Base-by-base conservation (phyloP, 768 basidiomycete species). In the Leucosporidium scottii region DNA sequence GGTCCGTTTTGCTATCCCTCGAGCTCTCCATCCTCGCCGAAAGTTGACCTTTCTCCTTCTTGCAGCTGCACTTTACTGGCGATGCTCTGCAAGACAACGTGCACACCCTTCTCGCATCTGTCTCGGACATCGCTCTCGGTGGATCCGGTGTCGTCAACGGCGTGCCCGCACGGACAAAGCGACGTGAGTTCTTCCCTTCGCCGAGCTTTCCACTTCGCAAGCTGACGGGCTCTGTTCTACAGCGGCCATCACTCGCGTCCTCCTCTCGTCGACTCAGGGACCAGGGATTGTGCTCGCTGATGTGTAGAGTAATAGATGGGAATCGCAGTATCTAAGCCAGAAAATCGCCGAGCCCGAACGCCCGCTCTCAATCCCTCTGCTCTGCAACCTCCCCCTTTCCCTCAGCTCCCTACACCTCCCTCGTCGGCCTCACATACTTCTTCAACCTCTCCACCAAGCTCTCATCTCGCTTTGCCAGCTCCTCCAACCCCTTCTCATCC, bases 281-380 rank as follows among this genome's bases (percentile, higher is more conserved):
- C 93, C 92, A n/a, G 88, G 89, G 21, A 93, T 96, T 77, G 87
- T 85, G 74, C 84, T 96, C 78, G 84, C 85, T 64, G 92, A 93
- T 81, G 74, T 77, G 23, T 73, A 67, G 81, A 23, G 7, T 12
- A 15, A 9, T 53, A 53, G 51, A 23, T 53, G 13, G 21, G 2
- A 44, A 44, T 44, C 39, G 15, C 10, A 44, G 13, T 44, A 44
- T 44, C 34, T 15, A 44, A 44, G 39, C 39, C 13, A 44, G 15
- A 44, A 6, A 2, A 44, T 44, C 23, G 23, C 51, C 51, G 51
- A 23, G 51, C 21, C 51, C 23, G 51, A 31, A 3, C 34, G 10
- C 28, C 31, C 56, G 31, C 55, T 4, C 2, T 57, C 13, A 1
- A 1, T 23, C 20, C 18, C 56, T 13, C 30, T 18, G 8, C 28